Conservation (phyloP, 176 grass and related monocot genomes). For the Tillandsia fasciculata region DNA sequence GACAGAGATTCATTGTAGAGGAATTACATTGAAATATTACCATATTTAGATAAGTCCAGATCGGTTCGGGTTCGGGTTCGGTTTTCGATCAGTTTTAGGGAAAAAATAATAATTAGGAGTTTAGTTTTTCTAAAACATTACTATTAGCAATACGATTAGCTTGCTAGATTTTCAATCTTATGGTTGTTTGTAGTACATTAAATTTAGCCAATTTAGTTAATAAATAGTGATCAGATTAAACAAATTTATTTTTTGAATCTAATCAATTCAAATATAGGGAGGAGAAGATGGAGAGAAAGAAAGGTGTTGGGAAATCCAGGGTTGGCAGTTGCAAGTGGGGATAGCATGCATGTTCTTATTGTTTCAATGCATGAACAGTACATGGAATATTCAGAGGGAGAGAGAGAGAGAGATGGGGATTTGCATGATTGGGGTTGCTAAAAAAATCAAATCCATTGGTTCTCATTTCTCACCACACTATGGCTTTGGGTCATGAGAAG, state of each 20-base stretch:
- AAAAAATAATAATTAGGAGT: no score
- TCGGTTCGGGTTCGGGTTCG: no score
- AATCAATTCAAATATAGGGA: no score
- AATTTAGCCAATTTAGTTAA: no score
- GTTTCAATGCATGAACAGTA: background rate
- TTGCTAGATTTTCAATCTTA: no score
- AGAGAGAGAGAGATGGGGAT: background rate
- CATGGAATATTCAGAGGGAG: background rate
- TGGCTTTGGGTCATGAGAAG: slow-evolving; percentile 9
- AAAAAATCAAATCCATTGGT: background rate
- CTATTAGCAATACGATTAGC: no score
- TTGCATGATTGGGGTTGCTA: background rate
- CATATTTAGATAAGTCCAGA: background rate
- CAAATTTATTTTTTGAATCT: no score
- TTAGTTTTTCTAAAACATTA: no score
- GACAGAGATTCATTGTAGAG: background rate
- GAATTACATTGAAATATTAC: background rate
- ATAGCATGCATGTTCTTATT: background rate
- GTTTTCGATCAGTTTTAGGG: no score
- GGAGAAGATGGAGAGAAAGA: background rate
- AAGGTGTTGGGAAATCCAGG: background rate
- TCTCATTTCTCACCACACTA: background rate
- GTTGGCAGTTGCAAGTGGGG: slow-evolving; percentile 1
- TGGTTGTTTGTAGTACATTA: no score
- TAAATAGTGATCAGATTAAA: no score